Evolutionary conservation across 192 early-diverging fungal species (phyloP), one percentile per base, ranked within the genome.

Genomic region (Linderina pennispora): DNA sequence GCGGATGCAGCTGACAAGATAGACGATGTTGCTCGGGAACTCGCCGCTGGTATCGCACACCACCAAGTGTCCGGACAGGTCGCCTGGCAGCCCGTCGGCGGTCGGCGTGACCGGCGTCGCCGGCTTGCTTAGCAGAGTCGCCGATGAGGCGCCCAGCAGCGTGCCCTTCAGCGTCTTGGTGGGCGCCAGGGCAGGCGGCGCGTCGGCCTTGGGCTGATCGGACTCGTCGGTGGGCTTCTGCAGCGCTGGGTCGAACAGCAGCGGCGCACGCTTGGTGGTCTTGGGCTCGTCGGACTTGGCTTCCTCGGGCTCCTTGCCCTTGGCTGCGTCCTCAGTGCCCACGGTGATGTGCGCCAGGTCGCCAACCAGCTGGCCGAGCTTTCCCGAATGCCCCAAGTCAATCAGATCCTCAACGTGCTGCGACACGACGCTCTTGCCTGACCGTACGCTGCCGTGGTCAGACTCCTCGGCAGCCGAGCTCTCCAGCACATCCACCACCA

Each of bases 21-120:
- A 82, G 11, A 79, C 62, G n/a, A 85, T 61, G 58, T 85, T 86
- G 34, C 53, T 43, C 1, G 81, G 83, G 55, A 86, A 88, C 36
- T 65, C 60, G 28, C 15, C 32, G 36, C 74, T 74, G 10, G 81
- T 74, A 19, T 75, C 68, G 51, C 84, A 85, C 24, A 83, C 63
- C 4, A 86, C 56, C 2, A 86, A 26, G 36, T 86, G 84, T 24
- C 75, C 75, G n/a, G 51, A 10, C 11, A 85, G 53, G 41, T 67
- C 56, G 33, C 50, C 58, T 8, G 55, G 51, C 49, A 65, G 45
- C 11, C 55, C 60, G 32, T 58, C 65, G 20, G 51, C 33, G 1
- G 57, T 59, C 3, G 40, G 43, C 51, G 24, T 48, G 46, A n/a
- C 5, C 11, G 28, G 28, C 5, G 28, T 31, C 9, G 40, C 59